Percentiles rank a stretch among this genome's conserved stretches.
These are phyloP conservation scores for Hygrocybe coccinea DNA, from an alignment of 768 basidiomycete genomes.

Conservation along the genomic window DNA sequence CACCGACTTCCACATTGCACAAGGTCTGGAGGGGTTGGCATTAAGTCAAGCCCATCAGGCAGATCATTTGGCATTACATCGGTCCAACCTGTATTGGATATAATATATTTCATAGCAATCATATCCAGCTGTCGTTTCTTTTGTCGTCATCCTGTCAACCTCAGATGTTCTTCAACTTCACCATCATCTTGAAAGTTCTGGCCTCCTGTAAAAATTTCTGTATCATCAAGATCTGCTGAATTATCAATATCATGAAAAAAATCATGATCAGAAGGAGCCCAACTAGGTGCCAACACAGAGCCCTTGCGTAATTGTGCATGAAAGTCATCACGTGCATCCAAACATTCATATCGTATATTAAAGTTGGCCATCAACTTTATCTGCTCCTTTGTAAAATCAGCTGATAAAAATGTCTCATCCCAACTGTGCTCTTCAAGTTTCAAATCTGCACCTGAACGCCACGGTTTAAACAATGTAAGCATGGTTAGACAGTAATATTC, in stretches of 20 bases:
- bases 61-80: not conserved
- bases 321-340: constrained; percentile 25
- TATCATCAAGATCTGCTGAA: not conserved
- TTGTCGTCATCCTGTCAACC: constrained; percentile 3
- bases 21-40: not conserved
- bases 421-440: constrained; percentile 17
- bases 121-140: not conserved
- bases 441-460: constrained; percentile 26
- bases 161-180: not conserved
- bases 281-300: not conserved
- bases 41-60: constrained; percentile 1
- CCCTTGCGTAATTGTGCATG: constrained; percentile 10
- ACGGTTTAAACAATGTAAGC: constrained; percentile 33
- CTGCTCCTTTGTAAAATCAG: constrained; percentile 12
- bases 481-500: constrained; percentile 32
- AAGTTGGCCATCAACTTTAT: constrained; percentile 20
- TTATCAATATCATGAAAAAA: not conserved
- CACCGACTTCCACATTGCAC: constrained; percentile 8
- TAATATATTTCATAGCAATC: not conserved
- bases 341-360: constrained; percentile 25
- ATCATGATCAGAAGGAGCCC: not conserved
- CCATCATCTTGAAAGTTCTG: constrained; percentile 3
- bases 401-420: constrained; percentile 18
- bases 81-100: constrained; percentile 3
- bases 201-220: constrained; percentile 6